Base-by-base conservation (phyloP, 768 basidiomycete genomes). In the Suillus subaureus region DNA sequence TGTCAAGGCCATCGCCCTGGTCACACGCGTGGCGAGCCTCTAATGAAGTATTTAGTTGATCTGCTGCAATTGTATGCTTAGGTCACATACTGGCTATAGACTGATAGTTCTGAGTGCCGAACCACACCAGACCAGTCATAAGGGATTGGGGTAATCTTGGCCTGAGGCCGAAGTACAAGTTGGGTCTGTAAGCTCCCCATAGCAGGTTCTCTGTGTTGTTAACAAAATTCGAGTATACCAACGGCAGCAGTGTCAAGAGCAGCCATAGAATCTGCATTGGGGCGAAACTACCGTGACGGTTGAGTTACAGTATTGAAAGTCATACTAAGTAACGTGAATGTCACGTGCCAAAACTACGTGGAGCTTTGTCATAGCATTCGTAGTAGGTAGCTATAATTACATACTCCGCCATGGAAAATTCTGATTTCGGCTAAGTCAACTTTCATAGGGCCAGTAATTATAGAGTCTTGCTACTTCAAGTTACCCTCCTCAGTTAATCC, bases 91-190 rank as follows among this genome's bases (percentile, higher is more conserved):
- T 83, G 66, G 79, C 74, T 64, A 88, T 78, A 68, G 93, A 90
- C 72, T 89, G 83, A 73, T 87, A 97, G 78, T 97, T 86, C 45
- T 93, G 89, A 9, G 93, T 89, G 37, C 96, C 93, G 74, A 93
- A 95, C 96, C 96, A 98, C 77, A 97, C 86, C 40, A 99, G 85
- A 15, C 96, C 96, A 3, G 92, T 94, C 88, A 96, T 86, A 33
- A 98, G 83, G n/a, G 93, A 94, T 70, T 93, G 87, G 0, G 96
- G 94, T 68, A 94, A 79, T 52, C 90, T 84, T 15, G 96, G 93
- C 58, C 93, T 81, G 54, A 97, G 82, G 23, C 96, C 96, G 77
- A 97, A 97, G 79, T 99, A 99, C n/a, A 97, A 84, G 72, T 94
- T 93, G 0, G 96, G 94, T 49, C 96, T 82, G 77, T 95, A 97